Conservation (phyloP, 2,329 filamentous ascomycete genomes). For the Colletotrichum godetiae region DNA sequence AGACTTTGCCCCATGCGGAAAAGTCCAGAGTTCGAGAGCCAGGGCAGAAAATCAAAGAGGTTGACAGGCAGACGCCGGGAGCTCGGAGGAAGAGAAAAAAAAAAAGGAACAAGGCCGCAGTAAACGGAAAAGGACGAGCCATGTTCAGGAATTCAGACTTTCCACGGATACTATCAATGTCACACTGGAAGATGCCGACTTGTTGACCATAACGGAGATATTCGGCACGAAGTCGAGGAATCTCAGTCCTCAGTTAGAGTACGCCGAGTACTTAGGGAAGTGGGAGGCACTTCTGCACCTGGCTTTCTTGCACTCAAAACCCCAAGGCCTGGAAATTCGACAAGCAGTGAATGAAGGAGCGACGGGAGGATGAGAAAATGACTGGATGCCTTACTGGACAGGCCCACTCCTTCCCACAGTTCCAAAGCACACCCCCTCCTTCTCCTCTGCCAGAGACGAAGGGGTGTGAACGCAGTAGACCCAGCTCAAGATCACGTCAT, state of each 20-base stretch:
- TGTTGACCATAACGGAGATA: background rate
- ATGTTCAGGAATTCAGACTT: no score
- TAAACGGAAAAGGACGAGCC: background rate
- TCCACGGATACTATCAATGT: no score
- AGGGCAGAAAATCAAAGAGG: constrained; percentile 25
- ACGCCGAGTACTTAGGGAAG: background rate
- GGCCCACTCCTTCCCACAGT: background rate
- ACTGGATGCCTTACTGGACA: constrained; percentile 1
- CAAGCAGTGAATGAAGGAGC: background rate
- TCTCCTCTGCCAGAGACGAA: background rate
- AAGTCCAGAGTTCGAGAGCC: constrained; percentile 10
- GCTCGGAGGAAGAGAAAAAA: background rate
- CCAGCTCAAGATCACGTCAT: constrained; percentile 36
- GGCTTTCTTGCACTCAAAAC: background rate
- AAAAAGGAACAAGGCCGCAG: background rate
- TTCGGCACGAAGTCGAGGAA: background rate
- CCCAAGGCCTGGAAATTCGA: constrained; percentile 11
- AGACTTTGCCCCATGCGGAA: constrained; percentile 32
- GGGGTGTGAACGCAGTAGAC: background rate
- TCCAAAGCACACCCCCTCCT: background rate
- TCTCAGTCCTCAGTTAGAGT: background rate
- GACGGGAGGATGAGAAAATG: background rate
- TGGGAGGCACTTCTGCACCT: background rate
- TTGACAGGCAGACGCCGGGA: constrained; percentile 18
- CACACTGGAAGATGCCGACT: background rate